Base-by-base conservation (phyloP, 2,329 filamentous ascomycete species). In the Chrysoporthe austroafricana region DNA sequence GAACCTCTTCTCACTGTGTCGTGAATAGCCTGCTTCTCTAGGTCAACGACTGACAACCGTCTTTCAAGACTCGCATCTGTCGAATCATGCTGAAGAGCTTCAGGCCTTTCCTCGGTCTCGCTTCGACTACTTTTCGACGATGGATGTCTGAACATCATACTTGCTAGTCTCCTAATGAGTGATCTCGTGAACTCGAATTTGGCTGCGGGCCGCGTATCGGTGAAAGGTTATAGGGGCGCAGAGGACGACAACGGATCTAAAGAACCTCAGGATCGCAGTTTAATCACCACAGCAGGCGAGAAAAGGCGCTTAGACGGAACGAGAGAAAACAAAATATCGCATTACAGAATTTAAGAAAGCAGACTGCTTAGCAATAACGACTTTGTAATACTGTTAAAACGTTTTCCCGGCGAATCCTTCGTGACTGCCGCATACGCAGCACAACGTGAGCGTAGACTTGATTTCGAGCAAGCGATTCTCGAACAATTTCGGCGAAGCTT, bases 11-110 rank as follows among this genome's bases (percentile, higher is more conserved):
- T 21, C 18, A 5, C 6, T 13, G 13, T 16, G 32, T 18, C 44
- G 14, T 13, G 60, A 46, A 36, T n/a, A 11, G 16, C 34, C 26
- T 61, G 59, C 6, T 63, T 68, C 42, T 70, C 58, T 13, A 42
- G 16, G n/a, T 61, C 54, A 18, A 32, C 36, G 11, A 21, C 16
- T 43, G 59, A 5, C 2, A 7, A 1, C 16, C 32, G 34, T 3
- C 32, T 48, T 26, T 14, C 3, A 36, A 2, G 32, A 14, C 42
- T 57, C 5, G 13, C 52, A 32, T 59, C 50, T 48, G n/a, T 7
- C 1, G 18, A 61, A 8, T 39, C 16, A 2, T 3, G 13, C 4
- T 60, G 57, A 44, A n/a, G 18, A 7, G 1, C 18, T 42, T 34
- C 16, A 18, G 18, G 16, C 11, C 48, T 43, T 8, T 67, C 58